phyloP scores from a whole-genome alignment of 1,284 basidiomycete genomes.

The Ustilago nuda region DNA sequence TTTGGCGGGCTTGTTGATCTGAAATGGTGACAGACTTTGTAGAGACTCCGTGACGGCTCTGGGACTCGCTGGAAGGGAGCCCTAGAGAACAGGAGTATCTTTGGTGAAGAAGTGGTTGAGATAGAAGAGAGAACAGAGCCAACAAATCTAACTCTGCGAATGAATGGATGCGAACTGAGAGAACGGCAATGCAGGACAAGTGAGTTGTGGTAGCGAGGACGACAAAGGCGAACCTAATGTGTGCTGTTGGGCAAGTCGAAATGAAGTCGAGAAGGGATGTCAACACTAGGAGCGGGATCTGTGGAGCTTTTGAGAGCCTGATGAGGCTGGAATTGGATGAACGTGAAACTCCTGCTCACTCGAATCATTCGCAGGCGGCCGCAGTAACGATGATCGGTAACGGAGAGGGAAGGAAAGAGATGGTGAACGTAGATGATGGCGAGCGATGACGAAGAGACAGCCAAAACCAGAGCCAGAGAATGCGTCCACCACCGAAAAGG shows the following conservation, averaged over 20 bases:
- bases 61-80: slow-evolving; percentile 27
- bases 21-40: slow-evolving; percentile 39
- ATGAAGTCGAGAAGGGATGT: not conserved
- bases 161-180: not conserved
- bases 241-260: not conserved
- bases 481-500: not conserved
- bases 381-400: slow-evolving; percentile 14
- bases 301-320: not conserved
- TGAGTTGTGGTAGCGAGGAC: not conserved
- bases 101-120: not conserved
- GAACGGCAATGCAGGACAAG: not conserved
- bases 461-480: not conserved
- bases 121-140: not conserved
- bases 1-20: slow-evolving; percentile 18
- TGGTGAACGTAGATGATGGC: slow-evolving; percentile 10
- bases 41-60: slow-evolving; percentile 33
- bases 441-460: not conserved
- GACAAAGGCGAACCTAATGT: not conserved
- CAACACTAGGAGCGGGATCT: not conserved
- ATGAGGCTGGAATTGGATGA: not conserved
- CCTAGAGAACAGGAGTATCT: slow-evolving; percentile 47
- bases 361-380: slow-evolving; percentile 16
- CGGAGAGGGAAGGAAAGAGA: not conserved
- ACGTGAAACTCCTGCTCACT: slow-evolving; percentile 10
- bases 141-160: not conserved